Base-by-base conservation (phyloP, 345 rosid genomes). In the Populus pruinosa region DNA sequence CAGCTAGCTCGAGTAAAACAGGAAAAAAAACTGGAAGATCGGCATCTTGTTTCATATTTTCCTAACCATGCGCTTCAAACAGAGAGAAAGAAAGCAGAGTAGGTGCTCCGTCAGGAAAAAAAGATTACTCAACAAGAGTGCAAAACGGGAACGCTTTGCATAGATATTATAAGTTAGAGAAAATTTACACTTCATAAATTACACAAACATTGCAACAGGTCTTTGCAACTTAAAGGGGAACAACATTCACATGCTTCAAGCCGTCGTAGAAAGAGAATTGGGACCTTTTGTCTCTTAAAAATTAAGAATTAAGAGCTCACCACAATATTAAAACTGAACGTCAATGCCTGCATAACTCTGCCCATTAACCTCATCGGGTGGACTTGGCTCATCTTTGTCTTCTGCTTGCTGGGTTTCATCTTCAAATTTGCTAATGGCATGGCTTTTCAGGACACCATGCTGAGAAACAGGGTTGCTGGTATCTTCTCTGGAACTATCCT, bases 161-260 rank as follows among this genome's bases (percentile, higher is more conserved):
- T 80, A 78, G 74, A 84, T 65, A 56, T 55, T 33, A 74, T 85
- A 87, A 86, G 74, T 86, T 86, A 89, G 87, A 83, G 70, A 63
- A 86, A 69, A 89, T 89, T 87, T 89, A 89, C 92, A 89, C 78
- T 86, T 83, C 65, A 87, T 78, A 83, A 62, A 83, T 86, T 78
- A 81, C 77, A 73, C 70, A 77, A 73, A 79, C 80, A 79, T 6
- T 47, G 77, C 79, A 81, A 76, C 82, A 67, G 72, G 85, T 69
- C 76, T 72, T 81, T 76, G 76, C 72, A 79, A 71, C 74, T 81
- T 71, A 50, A 69, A 84, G 73, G 64, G 72, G n/a, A 75, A 75
- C 64, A 69, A 79, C 77, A 82, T 73, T 70, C 79, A 87, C 76
- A 88, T 72, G 81, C 78, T 76, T 73, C 76, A 78, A 53, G 74